Evolutionary conservation across 306 rosid species (phyloP).

Genomic region (Ormosia emarginata): DNA sequence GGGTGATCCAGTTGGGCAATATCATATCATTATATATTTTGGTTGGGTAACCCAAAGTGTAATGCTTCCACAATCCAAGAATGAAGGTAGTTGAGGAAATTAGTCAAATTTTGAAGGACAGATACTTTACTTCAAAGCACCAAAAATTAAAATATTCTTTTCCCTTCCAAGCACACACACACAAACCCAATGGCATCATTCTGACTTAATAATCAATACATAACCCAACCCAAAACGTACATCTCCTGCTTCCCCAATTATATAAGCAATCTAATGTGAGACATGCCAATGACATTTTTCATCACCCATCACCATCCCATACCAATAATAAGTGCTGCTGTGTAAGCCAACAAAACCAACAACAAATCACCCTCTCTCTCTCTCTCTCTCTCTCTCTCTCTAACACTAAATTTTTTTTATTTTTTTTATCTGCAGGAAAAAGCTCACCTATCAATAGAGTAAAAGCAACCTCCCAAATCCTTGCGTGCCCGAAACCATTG

Average conservation of each 20-base stretch:
- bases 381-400: no score
- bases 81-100: neutral
- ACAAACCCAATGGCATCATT: neutral
- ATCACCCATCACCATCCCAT: slow-evolving; percentile 29
- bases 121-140: slow-evolving; percentile 68
- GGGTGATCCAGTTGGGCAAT: neutral
- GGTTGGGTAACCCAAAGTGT: slow-evolving; percentile 2
- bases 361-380: slow-evolving; percentile 2
- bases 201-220: neutral
- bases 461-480: slow-evolving; percentile 49
- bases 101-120: slow-evolving; percentile 12
- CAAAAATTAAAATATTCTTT: slow-evolving; percentile 33
- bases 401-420: no score
- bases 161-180: slow-evolving; percentile 19
- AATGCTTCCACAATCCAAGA: slow-evolving; percentile 1
- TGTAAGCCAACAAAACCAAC: slow-evolving; percentile 41
- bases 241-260: neutral
- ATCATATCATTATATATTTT: no score
- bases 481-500: slow-evolving; percentile 58
- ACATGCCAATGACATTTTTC: neutral
- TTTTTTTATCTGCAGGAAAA: neutral
- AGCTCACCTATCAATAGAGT: slow-evolving; percentile 52
- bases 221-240: slow-evolving; percentile 13
- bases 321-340: slow-evolving; percentile 45
- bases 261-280: slow-evolving; percentile 29